Percentiles rank a stretch among this genome's conserved stretches.
Conservation (phyloP, 2,329 filamentous ascomycete species). For the Aspergillus proliferans region DNA sequence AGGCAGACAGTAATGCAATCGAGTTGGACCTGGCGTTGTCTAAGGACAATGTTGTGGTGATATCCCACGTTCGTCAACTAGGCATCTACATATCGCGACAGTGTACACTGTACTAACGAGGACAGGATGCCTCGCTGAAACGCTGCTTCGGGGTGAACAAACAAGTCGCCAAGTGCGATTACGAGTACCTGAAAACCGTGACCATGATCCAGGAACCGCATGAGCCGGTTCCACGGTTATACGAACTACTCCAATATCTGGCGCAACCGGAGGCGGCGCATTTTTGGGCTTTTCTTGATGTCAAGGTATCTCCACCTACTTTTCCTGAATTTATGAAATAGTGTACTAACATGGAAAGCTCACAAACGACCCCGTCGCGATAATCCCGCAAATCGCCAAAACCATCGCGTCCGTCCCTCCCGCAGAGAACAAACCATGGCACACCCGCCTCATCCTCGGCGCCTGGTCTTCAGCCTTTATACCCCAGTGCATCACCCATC, state of each 20-base stretch:
- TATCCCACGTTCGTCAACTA: constrained; percentile 62
- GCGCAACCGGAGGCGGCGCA: constrained; percentile 57
- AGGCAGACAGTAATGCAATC: constrained; percentile 69
- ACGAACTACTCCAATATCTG: constrained; percentile 69
- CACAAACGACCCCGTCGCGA: constrained; percentile 44
- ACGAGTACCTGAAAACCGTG: constrained; percentile 64
- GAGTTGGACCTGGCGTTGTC: constrained; percentile 86
- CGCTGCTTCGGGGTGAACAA: constrained; percentile 74
- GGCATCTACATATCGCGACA: background rate
- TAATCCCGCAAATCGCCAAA: constrained; percentile 64
- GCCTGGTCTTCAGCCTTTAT: constrained; percentile 75
- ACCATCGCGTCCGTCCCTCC: constrained; percentile 51
- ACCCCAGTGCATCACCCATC: constrained; percentile 53
- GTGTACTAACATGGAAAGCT: constrained; percentile 13
- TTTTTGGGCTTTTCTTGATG: constrained; percentile 79
- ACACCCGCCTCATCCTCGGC: constrained; percentile 67
- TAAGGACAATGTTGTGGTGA: constrained; percentile 73
- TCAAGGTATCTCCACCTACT: constrained; percentile 59
- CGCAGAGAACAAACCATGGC: constrained; percentile 54
- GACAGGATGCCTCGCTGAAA: constrained; percentile 65
- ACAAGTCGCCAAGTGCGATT: constrained; percentile 69
- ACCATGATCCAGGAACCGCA: constrained; percentile 62
- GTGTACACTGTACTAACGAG: background rate
- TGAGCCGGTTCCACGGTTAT: constrained; percentile 65
- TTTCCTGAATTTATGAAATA: background rate